Evolutionary conservation across 2,329 filamentous ascomycete species (phyloP).

Genomic region (Trichophyton schoenleinii): DNA sequence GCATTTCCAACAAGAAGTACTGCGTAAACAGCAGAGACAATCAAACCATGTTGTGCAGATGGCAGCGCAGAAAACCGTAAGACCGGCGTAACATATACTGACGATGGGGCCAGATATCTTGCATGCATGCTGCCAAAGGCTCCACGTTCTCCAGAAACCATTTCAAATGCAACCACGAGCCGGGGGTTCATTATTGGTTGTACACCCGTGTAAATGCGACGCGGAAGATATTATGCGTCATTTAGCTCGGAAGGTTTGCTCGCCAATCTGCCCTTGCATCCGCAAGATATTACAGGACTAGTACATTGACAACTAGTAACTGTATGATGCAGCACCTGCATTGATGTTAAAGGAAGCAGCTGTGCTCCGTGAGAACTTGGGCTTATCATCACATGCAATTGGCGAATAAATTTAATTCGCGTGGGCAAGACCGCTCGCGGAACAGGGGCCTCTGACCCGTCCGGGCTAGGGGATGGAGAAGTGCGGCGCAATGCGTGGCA

Average conservation of each 20-base stretch:
- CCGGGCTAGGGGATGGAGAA: not conserved
- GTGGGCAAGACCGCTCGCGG: not conserved
- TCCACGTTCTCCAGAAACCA: not conserved
- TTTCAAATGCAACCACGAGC: not conserved
- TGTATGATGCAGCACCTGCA: not conserved
- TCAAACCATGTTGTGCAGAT: not conserved
- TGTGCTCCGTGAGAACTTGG: not conserved
- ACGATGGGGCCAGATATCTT: not conserved
- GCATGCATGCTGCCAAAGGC: not conserved
- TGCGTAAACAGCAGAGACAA: not conserved
- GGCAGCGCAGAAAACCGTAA: not conserved
- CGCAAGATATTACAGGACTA: not conserved
- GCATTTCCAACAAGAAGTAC: not conserved
- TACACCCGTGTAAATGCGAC: not conserved
- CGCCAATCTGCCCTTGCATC: not conserved
- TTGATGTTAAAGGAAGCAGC: no score
- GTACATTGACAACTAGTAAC: not conserved
- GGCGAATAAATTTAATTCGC: not conserved
- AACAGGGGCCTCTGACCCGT: not conserved
- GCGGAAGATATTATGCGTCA: constrained; percentile 2
- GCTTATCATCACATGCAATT: not conserved
- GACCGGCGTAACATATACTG: not conserved
- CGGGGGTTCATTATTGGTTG: not conserved
- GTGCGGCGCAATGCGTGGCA: not conserved
- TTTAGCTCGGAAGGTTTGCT: not conserved